Base-by-base conservation (phyloP, 768 basidiomycete genomes). In the Lactarius quietus region DNA sequence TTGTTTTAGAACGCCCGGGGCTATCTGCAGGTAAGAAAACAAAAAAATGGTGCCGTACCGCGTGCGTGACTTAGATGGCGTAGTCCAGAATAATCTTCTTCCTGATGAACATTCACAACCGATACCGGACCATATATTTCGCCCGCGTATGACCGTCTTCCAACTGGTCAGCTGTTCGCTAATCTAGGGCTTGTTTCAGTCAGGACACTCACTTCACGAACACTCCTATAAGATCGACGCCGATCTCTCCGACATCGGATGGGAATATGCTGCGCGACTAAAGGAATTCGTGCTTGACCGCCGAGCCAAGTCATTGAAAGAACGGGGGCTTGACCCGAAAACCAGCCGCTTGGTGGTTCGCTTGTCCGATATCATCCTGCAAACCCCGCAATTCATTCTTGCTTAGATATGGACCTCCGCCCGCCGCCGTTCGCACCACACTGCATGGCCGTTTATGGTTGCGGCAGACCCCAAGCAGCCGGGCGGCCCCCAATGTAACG, bases 221-320 rank as follows among this genome's bases (percentile, higher is more conserved):
- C 97, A 98, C 74, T 98, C 96, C 6, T 98, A 95, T 82, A 96
- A 95, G 78, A 95, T 97, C 41, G 97, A 99, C 73, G 94, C 95
- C 1, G 96, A 98, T 75, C 83, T 99, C 12, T 97, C 95, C 2
- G 90, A 92, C 3, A 89, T 88, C 0, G 97, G 97, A 3, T 94
- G 93, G 92, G 95, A 97, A 65, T 99, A 99, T 69, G 89, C 95
- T 3, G 90, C 93, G 69, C 83, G 82, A 45, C 79, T 99, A 65
- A 94, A 90, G 70, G 92, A 97, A 51, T 96, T 96, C 67, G 90
- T 99, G 23, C 80, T 92, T 9, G 87, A 93, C 51, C 83, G 94
- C 54, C 84, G 95, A 35, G 84, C 86, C 28, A 91, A 90, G 74
- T 81, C 86, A 15, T 78, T 91, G 18, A 86, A 92, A 72, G 84